These are phyloP conservation scores for Citrus reticulata DNA, from an alignment of 345 rosid species.

Conservation along the genomic window DNA sequence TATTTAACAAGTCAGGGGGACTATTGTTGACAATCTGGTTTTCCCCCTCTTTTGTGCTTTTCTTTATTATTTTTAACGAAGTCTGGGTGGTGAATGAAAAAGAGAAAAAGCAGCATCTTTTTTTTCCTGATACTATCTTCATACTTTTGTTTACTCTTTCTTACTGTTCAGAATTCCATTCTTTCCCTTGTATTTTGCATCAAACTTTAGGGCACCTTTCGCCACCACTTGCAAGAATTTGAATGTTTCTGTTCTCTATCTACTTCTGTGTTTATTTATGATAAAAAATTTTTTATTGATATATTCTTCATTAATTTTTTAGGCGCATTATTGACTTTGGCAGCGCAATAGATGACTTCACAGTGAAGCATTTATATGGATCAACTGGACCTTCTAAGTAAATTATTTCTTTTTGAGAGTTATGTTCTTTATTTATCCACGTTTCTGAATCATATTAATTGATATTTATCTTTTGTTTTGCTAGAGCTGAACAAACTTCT, in stretches of 20 bases:
- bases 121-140: background rate
- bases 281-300: background rate
- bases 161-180: background rate
- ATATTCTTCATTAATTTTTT: slow-evolving; percentile 18
- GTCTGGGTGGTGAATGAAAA: background rate
- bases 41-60: background rate
- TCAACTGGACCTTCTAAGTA: slow-evolving; percentile 91
- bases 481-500: slow-evolving; percentile 84
- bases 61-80: background rate
- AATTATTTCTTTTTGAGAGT: slow-evolving; percentile 13
- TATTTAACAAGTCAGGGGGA: background rate
- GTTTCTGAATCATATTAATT: background rate
- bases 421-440: background rate
- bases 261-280: background rate
- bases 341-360: slow-evolving; percentile 83
- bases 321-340: slow-evolving; percentile 99
- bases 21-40: background rate
- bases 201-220: background rate
- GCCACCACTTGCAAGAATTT: too few relatives aligned
- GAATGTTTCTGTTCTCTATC: background rate
- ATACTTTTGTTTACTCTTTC: background rate
- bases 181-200: background rate
- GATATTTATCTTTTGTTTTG: slow-evolving; percentile 13
- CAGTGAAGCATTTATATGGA: slow-evolving; percentile 76
- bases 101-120: background rate